Evolutionary conservation across 1,284 basidiomycete species (phyloP).

Genomic region (Sparassis latifolia): DNA sequence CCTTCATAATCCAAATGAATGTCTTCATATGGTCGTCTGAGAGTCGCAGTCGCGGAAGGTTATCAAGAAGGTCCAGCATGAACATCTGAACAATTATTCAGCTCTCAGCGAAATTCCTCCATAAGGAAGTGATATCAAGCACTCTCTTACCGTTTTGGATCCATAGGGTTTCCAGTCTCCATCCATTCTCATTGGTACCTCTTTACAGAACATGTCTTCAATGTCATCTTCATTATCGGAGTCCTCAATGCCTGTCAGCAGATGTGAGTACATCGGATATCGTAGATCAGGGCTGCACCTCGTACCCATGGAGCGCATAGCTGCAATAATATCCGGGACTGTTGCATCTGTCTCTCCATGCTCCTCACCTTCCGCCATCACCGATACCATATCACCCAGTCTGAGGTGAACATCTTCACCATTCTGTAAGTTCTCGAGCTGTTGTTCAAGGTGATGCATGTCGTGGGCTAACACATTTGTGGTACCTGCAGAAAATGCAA

Average conservation of each 20-base stretch:
- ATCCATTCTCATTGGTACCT: background rate
- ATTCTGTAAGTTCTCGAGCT: background rate
- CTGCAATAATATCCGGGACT: background rate
- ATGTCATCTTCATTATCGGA: background rate
- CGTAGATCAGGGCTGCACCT: background rate
- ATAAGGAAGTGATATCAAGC: conserved; percentile 1
- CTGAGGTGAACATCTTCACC: background rate
- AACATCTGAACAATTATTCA: conserved; percentile 22
- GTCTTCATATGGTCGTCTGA: conserved; percentile 27
- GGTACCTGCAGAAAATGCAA: background rate
- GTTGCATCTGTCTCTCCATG: background rate
- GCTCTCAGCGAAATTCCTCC: background rate
- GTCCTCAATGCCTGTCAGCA: background rate
- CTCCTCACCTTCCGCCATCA: background rate
- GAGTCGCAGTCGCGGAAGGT: conserved; percentile 25
- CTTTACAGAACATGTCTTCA: background rate
- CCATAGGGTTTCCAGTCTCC: conserved; percentile 13
- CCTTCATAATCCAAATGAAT: conserved; percentile 28
- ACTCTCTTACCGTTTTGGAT: conserved; percentile 12
- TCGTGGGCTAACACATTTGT: background rate
- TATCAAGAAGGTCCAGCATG: conserved; percentile 28
- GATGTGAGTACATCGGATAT: background rate
- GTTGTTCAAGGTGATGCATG: background rate
- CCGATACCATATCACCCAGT: background rate
- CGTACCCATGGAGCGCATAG: conserved; percentile 2